A percentile compares a stretch with the other conserved stretches of the same genome.
phyloP scores from a whole-genome alignment of 2,329 filamentous ascomycete genomes.

The Aspergillus fumigatus region DNA sequence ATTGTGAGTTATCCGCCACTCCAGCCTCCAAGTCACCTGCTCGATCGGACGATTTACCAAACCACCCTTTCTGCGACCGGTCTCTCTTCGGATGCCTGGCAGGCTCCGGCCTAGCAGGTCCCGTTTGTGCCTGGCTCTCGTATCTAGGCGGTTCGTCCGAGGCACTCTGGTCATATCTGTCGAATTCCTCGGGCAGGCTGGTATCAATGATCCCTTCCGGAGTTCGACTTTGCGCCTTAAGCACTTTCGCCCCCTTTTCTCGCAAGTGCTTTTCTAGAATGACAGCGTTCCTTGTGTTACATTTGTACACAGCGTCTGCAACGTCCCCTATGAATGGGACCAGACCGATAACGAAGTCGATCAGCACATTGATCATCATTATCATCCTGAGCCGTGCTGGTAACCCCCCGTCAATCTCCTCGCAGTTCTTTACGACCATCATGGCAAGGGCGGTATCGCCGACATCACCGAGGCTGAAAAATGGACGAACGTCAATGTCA shows the following conservation, averaged over 20 bases:
- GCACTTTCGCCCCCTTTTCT: conserved; percentile 34
- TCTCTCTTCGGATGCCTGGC: conserved; percentile 20
- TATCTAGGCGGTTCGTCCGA: conserved; percentile 17
- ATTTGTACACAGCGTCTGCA: conserved; percentile 45
- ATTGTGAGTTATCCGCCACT: conserved; percentile 20
- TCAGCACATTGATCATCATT: conserved; percentile 75
- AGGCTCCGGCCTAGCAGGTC: conserved; percentile 19
- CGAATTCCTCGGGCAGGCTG: conserved; percentile 37
- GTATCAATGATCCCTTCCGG: conserved; percentile 27
- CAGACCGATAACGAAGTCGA: conserved; percentile 47
- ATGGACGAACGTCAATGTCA: background rate
- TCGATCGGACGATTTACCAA: conserved; percentile 23
- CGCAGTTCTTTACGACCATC: conserved; percentile 69
- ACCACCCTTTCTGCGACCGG: conserved; percentile 26
- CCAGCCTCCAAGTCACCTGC: conserved; percentile 28
- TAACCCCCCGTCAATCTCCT: conserved; percentile 71
- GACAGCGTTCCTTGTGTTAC: conserved; percentile 45
- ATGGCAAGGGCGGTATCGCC: conserved; percentile 69
- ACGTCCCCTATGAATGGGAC: conserved; percentile 49
- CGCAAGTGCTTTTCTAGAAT: conserved; percentile 43
- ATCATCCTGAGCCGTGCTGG: conserved; percentile 50
- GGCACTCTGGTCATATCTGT: conserved; percentile 28
- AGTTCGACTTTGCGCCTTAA: conserved; percentile 21
- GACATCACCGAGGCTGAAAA: conserved; percentile 64
- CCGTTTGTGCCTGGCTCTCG: conserved; percentile 14